Base-by-base conservation (phyloP, 2,329 filamentous ascomycete species). In the Phialemonium atrogriseum region DNA sequence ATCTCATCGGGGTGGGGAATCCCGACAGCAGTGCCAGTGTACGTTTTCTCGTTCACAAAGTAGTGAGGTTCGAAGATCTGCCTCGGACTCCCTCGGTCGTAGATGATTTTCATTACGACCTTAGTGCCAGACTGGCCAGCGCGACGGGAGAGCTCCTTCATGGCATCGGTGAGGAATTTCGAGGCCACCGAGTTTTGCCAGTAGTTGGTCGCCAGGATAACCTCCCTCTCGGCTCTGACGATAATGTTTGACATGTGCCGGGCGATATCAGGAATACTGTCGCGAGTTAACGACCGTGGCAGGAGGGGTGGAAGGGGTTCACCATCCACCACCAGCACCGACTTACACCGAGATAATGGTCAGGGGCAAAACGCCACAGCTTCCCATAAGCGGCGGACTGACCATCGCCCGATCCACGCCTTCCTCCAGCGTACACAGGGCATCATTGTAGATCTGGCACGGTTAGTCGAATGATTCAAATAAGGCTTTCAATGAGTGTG, bases 191-290 rank as follows among this genome's bases (percentile, higher is more conserved):
- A 80, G 24, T 76, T 66, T 37, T 79, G 70, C 84, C 84, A 87
- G 46, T 76, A 84, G 44, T 84, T 86, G 0, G 84, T 88, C 0
- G 77, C 77, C 8, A 88, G 60, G 34, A 83, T 76, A 1, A 89
- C 74, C 45, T 89, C 84, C 20, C 69, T 70, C 45, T 84, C 68
- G 0, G 84, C 84, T 4, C 77, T 66, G 3, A 70, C 81, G 20
- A 89, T 88, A 13, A 84, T 61, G 43, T 88, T 87, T 2, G 80
- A 75, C 58, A 84, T 81, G 51, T 88, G 82, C 1, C 80, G 68
- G 38, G 73, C 74, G 17, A 87, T 73, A 49, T 88, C 83, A 1
- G 78, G 76, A 14, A 84, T 58, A 1, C 65, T 64, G 24, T 7
- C 3, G 9, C 2, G 12, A 24, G 9, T 30, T 28, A 29, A 17